Evolutionary conservation across 2,329 filamentous ascomycete species (phyloP).

Genomic region (Claviceps sp.): DNA sequence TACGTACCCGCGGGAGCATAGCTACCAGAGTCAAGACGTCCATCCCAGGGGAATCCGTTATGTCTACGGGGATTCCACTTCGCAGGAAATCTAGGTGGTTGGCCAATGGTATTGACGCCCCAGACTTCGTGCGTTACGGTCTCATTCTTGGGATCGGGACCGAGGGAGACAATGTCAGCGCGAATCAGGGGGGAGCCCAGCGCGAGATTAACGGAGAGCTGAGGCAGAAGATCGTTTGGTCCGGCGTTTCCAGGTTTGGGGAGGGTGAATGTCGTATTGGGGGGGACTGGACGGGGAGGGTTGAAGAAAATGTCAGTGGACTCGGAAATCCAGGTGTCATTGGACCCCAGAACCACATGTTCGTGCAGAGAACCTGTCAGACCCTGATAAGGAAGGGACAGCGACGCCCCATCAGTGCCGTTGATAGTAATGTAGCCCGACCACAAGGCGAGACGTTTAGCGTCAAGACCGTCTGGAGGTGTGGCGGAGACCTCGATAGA

Average conservation of each 20-base stretch:
- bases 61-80: constrained; percentile 16
- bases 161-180: constrained; percentile 29
- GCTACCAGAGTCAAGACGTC: constrained; percentile 29
- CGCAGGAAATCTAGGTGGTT: constrained; percentile 27
- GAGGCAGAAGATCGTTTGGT: constrained; percentile 21
- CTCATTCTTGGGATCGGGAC: constrained; percentile 9
- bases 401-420: constrained; percentile 22
- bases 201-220: constrained; percentile 26
- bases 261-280: constrained; percentile 27
- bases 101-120: constrained; percentile 28
- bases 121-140: constrained; percentile 17
- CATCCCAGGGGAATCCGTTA: constrained; percentile 26
- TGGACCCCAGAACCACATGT: constrained; percentile 12
- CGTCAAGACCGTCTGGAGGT: constrained; percentile 3
- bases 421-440: constrained; percentile 12
- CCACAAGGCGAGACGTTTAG: constrained; percentile 6
- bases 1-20: constrained; percentile 37
- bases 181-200: constrained; percentile 32
- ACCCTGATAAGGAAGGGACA: constrained; percentile 29
- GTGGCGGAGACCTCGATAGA: constrained; percentile 4
- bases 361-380: constrained; percentile 22
- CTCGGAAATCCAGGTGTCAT: constrained; percentile 16
- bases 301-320: constrained; percentile 11
- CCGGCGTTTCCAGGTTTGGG: constrained; percentile 25
- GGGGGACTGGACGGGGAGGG: constrained; percentile 9